Evolutionary conservation across 2,329 filamentous ascomycete species (phyloP), one percentile per base, ranked within the genome.

Genomic region (Gnomoniopsis smithogilvyi): DNA sequence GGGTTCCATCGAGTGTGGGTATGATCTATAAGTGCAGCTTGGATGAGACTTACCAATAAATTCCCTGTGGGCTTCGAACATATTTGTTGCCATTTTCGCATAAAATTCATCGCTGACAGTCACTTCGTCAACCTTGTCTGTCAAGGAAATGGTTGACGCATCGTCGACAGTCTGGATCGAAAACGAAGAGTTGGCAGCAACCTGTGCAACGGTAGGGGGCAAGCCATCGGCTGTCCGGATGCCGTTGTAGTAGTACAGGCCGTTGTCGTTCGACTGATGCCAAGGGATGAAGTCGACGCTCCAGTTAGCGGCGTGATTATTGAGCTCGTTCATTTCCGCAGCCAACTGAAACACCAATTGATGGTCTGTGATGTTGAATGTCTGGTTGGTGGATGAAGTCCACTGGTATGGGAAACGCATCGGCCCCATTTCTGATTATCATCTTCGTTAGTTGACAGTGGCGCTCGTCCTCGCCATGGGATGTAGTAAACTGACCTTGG

Each of bases 261-360:
- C 76, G 58, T 89, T 89, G 2, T 71, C 64, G 59, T 73, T 81
- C 52, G 68, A 74, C 65, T 88, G 83, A 41, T 84, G 80, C 83
- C 84, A 88, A 1, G 80, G 78, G 58, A 88, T 87, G 64, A 88
- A 86, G 54, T 85, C 80, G 33, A 88, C 78, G 17, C 74, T 76
- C 38, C 80, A 72, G 49, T 78, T 74, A 51, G 69, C 68, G 58
- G 71, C 69, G 64, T 84, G 72, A n/a, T 72, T 72, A 69, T 89
- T 89, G 65, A 87, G 72, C 34, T 76, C 67, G 69, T 89, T 89
- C 61, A 89, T 73, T 54, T 81, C 79, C 6, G 78, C 78, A 2
- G 79, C 85, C 2, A 89, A 75, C 67, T 88, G 83, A 68, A 87
- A 88, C 0, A 88, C 83, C 67, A 89, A 76, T 62, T 83, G 78